Base-by-base conservation (phyloP, 345 rosid species). In the Mangifera indica region DNA sequence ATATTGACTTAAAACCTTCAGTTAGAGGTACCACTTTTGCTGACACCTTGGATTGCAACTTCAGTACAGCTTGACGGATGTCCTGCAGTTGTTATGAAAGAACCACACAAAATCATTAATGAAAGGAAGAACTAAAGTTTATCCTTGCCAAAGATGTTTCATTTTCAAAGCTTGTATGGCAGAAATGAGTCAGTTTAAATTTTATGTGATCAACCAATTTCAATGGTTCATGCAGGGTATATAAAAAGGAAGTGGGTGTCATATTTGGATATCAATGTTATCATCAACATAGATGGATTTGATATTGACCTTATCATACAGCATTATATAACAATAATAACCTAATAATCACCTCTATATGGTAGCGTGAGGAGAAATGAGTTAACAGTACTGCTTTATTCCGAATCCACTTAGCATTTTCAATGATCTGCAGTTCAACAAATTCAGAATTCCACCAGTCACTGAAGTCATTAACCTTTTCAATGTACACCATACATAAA, bases 311-410 rank as follows among this genome's bases (percentile, higher is more conserved):
- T 67, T 66, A 17, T 49, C 53, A 32, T 54, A 26, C 8, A 17
- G 46, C 21, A 48, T 73, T 46, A 58, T 21, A 65, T 18, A 45
- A 25, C 8, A 51, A 32, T 58, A 3, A 63, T n/a, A 72, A 53
- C 64, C 72, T 14, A 74, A 63, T 2, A 18, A 42, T 83, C 63
- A 94, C 98, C 98, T 94, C 98, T 25, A 92, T 9, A 48, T 71
- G 84, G 84, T 94, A 92, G 55, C 98, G 98, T 40, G 97, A 84
- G 46, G 98, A 94, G 82, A 94, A 94, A 81, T 92, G 98, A 48
- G 98, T 94, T 80, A 93, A 70, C 49, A 94, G 46, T 22, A 90
- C 83, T 18, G 95, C 78, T 80, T 89, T 87, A 78, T 77, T 94
- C 70, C 98, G 83, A 55, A 94, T 89, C 98, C 98, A 94, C 80